These are phyloP conservation scores for Ophiocordyceps polyrhachis-furcata DNA, from an alignment of 2,329 filamentous ascomycete species.

Conservation along the genomic window DNA sequence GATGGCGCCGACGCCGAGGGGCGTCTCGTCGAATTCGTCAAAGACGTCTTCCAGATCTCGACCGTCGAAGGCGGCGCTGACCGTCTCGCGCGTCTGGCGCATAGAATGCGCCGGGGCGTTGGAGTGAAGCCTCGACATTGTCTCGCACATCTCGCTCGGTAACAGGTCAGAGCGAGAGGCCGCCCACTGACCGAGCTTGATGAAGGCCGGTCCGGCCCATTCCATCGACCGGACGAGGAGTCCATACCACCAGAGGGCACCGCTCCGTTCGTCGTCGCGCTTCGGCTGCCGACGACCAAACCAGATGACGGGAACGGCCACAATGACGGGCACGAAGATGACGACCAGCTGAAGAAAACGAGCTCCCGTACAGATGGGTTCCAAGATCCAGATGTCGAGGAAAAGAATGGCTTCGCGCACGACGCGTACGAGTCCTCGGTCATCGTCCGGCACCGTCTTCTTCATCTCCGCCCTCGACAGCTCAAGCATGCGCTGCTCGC, in stretches of 20 bases:
- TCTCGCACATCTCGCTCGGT: conserved; percentile 72
- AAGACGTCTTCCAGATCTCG: conserved; percentile 79
- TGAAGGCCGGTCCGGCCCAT: conserved; percentile 82
- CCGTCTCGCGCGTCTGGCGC: conserved; percentile 56
- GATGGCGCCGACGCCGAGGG: conserved; percentile 85
- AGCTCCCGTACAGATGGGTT: conserved; percentile 71
- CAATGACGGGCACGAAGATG: conserved; percentile 82
- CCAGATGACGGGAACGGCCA: conserved; percentile 65
- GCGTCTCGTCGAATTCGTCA: conserved; percentile 79
- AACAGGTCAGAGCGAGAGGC: conserved; percentile 94
- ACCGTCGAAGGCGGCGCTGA: conserved; percentile 66
- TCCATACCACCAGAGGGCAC: conserved; percentile 86
- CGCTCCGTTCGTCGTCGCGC: conserved; percentile 55
- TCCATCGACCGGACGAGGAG: conserved; percentile 86
- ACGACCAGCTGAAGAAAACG: conserved; percentile 73
- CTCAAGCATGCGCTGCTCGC: conserved; percentile 74
- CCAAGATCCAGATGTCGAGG: conserved; percentile 56
- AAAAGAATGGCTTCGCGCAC: conserved; percentile 43
- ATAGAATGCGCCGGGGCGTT: conserved; percentile 86
- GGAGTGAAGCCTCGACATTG: conserved; percentile 91
- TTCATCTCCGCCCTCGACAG: conserved; percentile 60
- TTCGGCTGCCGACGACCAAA: conserved; percentile 45
- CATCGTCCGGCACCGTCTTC: conserved; percentile 44
- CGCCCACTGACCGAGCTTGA: conserved; percentile 98
- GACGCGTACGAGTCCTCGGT: conserved; percentile 38